Conservation (phyloP, 2,329 filamentous ascomycete genomes). For the Aspergillus sclerotialis region DNA sequence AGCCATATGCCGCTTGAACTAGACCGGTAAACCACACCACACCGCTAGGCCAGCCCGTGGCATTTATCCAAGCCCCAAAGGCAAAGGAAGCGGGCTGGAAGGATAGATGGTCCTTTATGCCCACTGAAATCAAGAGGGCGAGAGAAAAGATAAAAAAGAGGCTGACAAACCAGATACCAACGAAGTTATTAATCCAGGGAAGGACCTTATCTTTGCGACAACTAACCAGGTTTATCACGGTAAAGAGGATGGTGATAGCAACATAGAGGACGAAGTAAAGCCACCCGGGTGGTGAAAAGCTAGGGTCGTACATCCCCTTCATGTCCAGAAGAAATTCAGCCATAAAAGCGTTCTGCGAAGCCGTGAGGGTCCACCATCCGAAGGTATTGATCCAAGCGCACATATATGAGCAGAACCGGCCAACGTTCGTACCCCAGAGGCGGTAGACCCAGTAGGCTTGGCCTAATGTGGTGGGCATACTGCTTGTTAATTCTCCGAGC, state of each 20-base stretch:
- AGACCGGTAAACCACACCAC: slow-evolving; percentile 53
- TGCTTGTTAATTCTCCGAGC: slow-evolving; percentile 50
- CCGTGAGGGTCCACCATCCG: slow-evolving; percentile 53
- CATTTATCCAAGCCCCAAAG: slow-evolving; percentile 47
- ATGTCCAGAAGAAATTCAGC: slow-evolving; percentile 51
- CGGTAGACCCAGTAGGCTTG: slow-evolving; percentile 53
- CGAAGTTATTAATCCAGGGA: slow-evolving; percentile 51
- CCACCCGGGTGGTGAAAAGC: slow-evolving; percentile 46
- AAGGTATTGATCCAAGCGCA: slow-evolving; percentile 56
- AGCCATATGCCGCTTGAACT: slow-evolving; percentile 50
- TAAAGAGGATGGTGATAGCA: slow-evolving; percentile 43
- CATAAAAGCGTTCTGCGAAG: slow-evolving; percentile 53
- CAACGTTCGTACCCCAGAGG: slow-evolving; percentile 32
- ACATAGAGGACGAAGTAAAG: slow-evolving; percentile 51
- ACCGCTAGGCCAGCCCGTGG: slow-evolving; percentile 48
- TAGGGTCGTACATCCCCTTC: slow-evolving; percentile 46
- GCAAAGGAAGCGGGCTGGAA: slow-evolving; percentile 48
- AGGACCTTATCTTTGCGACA: slow-evolving; percentile 44
- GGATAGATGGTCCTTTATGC: slow-evolving; percentile 35
- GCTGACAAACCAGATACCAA: slow-evolving; percentile 46
- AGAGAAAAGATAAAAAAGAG: slow-evolving; percentile 49
- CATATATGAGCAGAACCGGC: slow-evolving; percentile 49
- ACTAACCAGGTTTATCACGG: slow-evolving; percentile 45
- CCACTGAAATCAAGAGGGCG: slow-evolving; percentile 47
- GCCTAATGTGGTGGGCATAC: slow-evolving; percentile 54